A percentile compares a stretch with the other conserved stretches of the same genome.
These are phyloP conservation scores for Quercus mongolica DNA, from an alignment of 306 rosid species.

Conservation along the genomic window DNA sequence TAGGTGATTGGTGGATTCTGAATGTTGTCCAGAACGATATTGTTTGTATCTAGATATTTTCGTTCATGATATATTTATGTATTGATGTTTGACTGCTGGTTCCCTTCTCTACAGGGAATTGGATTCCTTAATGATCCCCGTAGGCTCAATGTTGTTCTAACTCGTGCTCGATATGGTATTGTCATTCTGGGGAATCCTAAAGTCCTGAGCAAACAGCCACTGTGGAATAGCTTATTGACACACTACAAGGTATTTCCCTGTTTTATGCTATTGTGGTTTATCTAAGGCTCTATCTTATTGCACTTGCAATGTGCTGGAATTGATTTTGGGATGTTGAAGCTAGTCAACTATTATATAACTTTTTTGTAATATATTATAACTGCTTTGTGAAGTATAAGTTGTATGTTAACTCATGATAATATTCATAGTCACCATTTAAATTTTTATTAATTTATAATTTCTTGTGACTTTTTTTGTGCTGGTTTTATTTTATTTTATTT, in stretches of 20 bases:
- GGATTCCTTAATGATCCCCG: conserved; percentile 97
- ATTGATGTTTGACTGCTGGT: conserved; percentile 19
- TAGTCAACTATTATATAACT: too few species aligned
- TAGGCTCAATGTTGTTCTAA: conserved; percentile 96
- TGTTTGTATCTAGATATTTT: background rate
- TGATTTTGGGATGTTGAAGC: too few species aligned
- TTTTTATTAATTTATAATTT: too few species aligned
- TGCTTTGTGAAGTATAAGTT: too few species aligned
- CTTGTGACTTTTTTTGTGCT: too few species aligned
- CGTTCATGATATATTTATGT: background rate
- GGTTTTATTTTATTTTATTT: too few species aligned
- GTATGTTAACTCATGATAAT: too few species aligned
- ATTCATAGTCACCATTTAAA: too few species aligned
- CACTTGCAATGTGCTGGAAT: too few species aligned
- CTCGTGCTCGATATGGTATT: conserved; percentile 97
- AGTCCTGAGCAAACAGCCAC: conserved; percentile 95
- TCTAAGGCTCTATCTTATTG: too few species aligned
- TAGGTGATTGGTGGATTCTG: background rate
- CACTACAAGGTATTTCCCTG: conserved; percentile 45
- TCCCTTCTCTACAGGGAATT: conserved; percentile 62
- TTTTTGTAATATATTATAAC: too few species aligned
- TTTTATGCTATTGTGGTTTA: too few species aligned
- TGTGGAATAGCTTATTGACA: conserved; percentile 93
- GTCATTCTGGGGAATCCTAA: conserved; percentile 96
- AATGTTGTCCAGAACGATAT: background rate